phyloP scores from a whole-genome alignment of 2,329 filamentous ascomycete species.

The Pseudocercospora pini-densiflorae region DNA sequence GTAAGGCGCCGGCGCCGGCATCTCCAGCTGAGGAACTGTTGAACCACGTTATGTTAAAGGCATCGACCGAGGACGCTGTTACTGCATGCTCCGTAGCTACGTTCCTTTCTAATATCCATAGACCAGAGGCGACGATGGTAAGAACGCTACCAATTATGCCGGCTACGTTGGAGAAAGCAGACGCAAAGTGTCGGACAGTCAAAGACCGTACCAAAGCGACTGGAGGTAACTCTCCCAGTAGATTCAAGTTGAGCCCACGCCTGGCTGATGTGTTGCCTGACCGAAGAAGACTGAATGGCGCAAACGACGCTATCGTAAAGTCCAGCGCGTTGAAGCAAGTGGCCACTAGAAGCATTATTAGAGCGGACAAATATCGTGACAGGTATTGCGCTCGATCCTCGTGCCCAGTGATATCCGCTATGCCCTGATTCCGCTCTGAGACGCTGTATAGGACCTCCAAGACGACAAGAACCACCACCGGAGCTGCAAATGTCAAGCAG shows the following conservation, averaged over 20 bases:
- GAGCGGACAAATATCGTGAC: slow-evolving; percentile 8
- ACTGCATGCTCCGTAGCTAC: neutral
- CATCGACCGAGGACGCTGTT: slow-evolving; percentile 6
- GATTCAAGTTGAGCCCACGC: slow-evolving; percentile 6
- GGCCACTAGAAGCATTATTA: slow-evolving; percentile 8
- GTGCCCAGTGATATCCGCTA: slow-evolving; percentile 10
- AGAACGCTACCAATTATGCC: slow-evolving; percentile 15
- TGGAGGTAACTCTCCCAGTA: slow-evolving; percentile 8
- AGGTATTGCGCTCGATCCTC: slow-evolving; percentile 7
- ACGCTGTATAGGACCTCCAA: slow-evolving; percentile 9
- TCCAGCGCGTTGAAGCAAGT: slow-evolving; percentile 15
- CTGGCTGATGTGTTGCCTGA: neutral
- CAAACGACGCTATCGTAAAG: slow-evolving; percentile 12
- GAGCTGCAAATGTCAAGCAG: neutral
- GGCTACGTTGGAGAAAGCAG: slow-evolving; percentile 1
- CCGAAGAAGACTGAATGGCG: slow-evolving; percentile 10
- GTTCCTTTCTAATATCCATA: slow-evolving; percentile 15
- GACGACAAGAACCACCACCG: neutral
- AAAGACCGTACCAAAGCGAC: slow-evolving; percentile 11
- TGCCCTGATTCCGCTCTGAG: neutral
- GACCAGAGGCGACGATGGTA: slow-evolving; percentile 12
- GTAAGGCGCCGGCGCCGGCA: neutral
- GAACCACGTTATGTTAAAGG: slow-evolving; percentile 7
- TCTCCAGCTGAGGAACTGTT: slow-evolving; percentile 12
- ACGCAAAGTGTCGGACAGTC: neutral